These are phyloP conservation scores for Suhomyces bokatorum DNA, from an alignment of 1,139 yeast species.

Conservation along the genomic window DNA sequence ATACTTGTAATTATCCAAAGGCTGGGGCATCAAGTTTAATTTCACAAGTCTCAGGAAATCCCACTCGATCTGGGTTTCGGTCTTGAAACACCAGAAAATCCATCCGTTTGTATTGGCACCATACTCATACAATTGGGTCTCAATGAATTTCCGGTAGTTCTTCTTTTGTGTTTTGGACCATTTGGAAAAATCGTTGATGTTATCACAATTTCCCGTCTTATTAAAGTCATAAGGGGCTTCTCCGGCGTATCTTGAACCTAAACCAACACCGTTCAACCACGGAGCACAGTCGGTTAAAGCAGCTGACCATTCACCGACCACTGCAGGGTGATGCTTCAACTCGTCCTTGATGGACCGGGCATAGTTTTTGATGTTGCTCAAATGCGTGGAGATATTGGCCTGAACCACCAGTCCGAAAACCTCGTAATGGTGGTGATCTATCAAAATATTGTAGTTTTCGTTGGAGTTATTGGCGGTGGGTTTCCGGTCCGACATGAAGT, in stretches of 20 bases:
- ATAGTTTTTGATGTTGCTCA: slow-evolving; percentile 37
- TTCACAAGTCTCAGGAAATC: slow-evolving; percentile 54
- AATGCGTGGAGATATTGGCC: slow-evolving; percentile 38
- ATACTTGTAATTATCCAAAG: slow-evolving; percentile 44
- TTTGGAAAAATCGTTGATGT: slow-evolving; percentile 32
- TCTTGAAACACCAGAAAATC: slow-evolving; percentile 72
- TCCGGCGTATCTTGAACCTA: slow-evolving; percentile 61
- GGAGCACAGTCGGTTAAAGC: slow-evolving; percentile 66
- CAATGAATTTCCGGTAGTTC: slow-evolving; percentile 50
- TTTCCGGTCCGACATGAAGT: slow-evolving; percentile 36
- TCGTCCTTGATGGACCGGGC: slow-evolving; percentile 38
- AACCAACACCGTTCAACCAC: slow-evolving; percentile 63
- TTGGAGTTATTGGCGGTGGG: slow-evolving; percentile 12
- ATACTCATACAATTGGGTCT: slow-evolving; percentile 48
- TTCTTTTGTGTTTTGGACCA: slow-evolving; percentile 42
- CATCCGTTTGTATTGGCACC: slow-evolving; percentile 49
- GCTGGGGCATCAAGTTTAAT: slow-evolving; percentile 59
- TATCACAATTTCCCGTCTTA: slow-evolving; percentile 32
- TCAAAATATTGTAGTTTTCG: slow-evolving; percentile 43
- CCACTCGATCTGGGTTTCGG: slow-evolving; percentile 64
- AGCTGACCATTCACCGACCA: slow-evolving; percentile 67
- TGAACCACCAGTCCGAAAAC: slow-evolving; percentile 51
- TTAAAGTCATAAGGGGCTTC: slow-evolving; percentile 39
- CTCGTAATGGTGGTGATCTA: slow-evolving; percentile 69
- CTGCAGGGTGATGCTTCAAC: slow-evolving; percentile 45